phyloP scores from a whole-genome alignment of 129 eudicot genomes.

The Oenanthe sinensis region DNA sequence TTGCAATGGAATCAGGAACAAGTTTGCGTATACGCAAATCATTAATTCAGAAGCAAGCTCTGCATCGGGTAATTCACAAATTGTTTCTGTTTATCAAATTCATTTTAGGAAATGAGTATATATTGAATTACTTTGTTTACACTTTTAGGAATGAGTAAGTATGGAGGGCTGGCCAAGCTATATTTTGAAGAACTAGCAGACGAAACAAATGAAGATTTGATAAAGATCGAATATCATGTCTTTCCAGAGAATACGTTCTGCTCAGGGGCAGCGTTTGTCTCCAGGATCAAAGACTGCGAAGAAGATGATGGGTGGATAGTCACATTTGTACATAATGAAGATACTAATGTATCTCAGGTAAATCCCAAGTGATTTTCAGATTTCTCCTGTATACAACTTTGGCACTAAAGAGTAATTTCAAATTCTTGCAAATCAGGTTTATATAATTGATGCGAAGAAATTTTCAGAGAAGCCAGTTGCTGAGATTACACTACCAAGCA shows the following conservation, averaged over 20 bases:
- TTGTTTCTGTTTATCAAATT: not conserved
- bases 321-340: constrained; percentile 37
- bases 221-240: constrained; percentile 31
- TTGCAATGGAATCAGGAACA: constrained; percentile 33
- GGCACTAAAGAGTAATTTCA: not conserved
- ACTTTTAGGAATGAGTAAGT: not conserved
- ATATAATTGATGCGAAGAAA: constrained; percentile 34
- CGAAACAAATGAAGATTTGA: not conserved
- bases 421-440: constrained; percentile 15
- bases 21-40: constrained; percentile 46
- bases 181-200: not conserved
- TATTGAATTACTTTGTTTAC: not conserved
- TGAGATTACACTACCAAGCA: constrained; percentile 27
- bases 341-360: constrained; percentile 27
- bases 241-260: constrained; percentile 38
- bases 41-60: constrained; percentile 50
- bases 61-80: constrained; percentile 26
- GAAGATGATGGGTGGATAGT: constrained; percentile 63
- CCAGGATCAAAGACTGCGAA: constrained; percentile 23
- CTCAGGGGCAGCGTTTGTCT: constrained; percentile 37
- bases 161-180: constrained; percentile 5
- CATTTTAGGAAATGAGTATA: not conserved
- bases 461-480: constrained; percentile 38
- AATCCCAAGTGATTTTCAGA: not conserved
- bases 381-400: not conserved